Conservation (phyloP, 78 protist species). For the Trichosphaerium sp. region DNA sequence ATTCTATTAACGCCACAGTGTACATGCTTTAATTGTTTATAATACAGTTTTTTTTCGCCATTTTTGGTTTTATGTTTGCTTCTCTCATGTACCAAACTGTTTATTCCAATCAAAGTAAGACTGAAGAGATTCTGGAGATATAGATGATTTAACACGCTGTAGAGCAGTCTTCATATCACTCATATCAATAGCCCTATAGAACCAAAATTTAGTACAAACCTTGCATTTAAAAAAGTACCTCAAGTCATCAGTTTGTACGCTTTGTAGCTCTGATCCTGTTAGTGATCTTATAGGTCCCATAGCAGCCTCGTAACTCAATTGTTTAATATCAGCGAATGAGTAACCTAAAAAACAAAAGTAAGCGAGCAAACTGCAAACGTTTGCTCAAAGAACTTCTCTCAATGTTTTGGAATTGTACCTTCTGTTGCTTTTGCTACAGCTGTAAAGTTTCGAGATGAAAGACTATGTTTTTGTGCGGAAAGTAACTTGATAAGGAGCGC, state of each 20-base stretch:
- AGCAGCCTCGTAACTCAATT: constrained; percentile 75
- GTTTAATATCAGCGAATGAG: constrained; percentile 57
- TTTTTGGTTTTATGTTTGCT: too few relatives aligned
- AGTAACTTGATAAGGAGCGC: constrained; percentile 11
- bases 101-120: constrained; percentile 40
- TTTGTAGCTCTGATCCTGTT: constrained; percentile 17
- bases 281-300: constrained; percentile 68
- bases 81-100: constrained; percentile 23
- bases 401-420: not conserved
- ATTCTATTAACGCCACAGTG: too few relatives aligned
- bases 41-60: too few relatives aligned
- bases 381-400: not conserved
- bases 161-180: constrained; percentile 19
- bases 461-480: not conserved
- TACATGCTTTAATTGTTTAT: too few relatives aligned
- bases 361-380: too few relatives aligned
- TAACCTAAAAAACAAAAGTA: too few relatives aligned
- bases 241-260: not conserved
- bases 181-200: not conserved
- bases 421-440: not conserved
- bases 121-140: constrained; percentile 13
- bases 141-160: constrained; percentile 31
- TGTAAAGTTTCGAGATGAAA: not conserved
- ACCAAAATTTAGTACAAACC: too few relatives aligned
- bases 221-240: too few relatives aligned